Evolutionary conservation across 352 stramenopile genomes (phyloP), one percentile per base, ranked within the genome.

Genomic region (Phytopythium litorale): DNA sequence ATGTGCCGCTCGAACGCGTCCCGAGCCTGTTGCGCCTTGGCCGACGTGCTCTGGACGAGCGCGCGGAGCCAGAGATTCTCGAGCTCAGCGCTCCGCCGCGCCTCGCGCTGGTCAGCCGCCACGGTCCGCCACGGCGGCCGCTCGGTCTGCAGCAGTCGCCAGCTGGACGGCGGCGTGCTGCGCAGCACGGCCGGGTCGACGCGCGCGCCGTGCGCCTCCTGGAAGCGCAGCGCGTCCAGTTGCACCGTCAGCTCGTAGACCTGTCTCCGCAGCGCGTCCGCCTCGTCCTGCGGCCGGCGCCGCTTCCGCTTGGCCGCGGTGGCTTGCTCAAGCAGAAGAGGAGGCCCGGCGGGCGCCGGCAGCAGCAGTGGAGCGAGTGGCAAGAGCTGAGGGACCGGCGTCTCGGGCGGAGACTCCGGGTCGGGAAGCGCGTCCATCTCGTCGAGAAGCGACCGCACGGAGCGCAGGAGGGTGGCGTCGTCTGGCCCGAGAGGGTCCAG

Each of bases 201-300:
- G 4, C 7, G 19, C 7, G 9, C 6, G 12, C 33, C 33, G 35
- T 48, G 53, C 16, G 53, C 19, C 12, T 58, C 21, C 53, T 48
- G 37, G 53, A 46, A 58, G 7, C 23, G 35, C 33, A 58, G 53
- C 19, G 33, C 37, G n/a, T 58, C 53, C 53, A 58, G 33, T 35
- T 49, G 33, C 19, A 43, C 21, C 12, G 53, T 49, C 4, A 58
- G 33, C 23, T 49, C 37, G 35, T 58, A 58, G 6, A 58, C 37
- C 25, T 58, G 33, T 25, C 15, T 46, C 19, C 9, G 53, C 33
- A 58, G 53, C 33, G 35, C 53, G 53, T 58, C 53, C 7, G 50
- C 50, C 37, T 58, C 53, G 19, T 58, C 53, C 35, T 50, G 53
- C 33, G 53, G 53, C 23, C 53, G 35, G 15, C 12, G 53, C 21